Base-by-base conservation (phyloP, 2,329 filamentous ascomycete genomes). In the Fusarium protoensiforme region DNA sequence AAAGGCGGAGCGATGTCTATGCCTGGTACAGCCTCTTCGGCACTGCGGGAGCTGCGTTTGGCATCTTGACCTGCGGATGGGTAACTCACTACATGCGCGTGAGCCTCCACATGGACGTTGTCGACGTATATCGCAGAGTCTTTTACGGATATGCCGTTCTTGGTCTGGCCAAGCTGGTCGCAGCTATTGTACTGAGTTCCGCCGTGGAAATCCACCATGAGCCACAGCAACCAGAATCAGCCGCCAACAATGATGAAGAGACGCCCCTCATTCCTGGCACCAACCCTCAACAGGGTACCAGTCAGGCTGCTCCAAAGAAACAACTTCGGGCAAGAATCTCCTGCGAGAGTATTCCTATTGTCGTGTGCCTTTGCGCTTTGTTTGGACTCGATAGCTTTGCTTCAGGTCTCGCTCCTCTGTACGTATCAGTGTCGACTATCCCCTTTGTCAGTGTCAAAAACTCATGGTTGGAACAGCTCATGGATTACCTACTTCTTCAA, bases 321-420 rank as follows among this genome's bases (percentile, higher is more conserved):
- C 65, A 64, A 3, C 78, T 90, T n/a, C 79, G 92, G 33, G 87
- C 90, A 1, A 83, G 87, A 3, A 89, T 94, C 22, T 90, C 89
- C 7, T 81, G 80, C 4, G 83, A 88, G n/a, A 91, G 87, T 38
- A 82, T 86, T 8, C 76, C 82, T 1, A 85, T 91, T 33, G 83
- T 93, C 7, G 79, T 88, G 60, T 89, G 90, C 58, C 84, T 96
- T 0, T 92, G 91, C 77, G 81, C 92, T 9, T 83, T 96, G 2
- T 92, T 94, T 75, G 87, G 87, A 1, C 77, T 94, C 7, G 93
- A 95, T 79, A 88, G 90, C 0, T 88, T 94, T 65, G 92, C 92
- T 1, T 92, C 90, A 2, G 93, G 93, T 2, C 87, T 95, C 79
- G 91, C 91, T 5, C 89, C 90, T 24, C 77, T 90, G 85, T 91